Conservation (phyloP, 768 basidiomycete genomes). For the Tylopilus rubrobrunneus region DNA sequence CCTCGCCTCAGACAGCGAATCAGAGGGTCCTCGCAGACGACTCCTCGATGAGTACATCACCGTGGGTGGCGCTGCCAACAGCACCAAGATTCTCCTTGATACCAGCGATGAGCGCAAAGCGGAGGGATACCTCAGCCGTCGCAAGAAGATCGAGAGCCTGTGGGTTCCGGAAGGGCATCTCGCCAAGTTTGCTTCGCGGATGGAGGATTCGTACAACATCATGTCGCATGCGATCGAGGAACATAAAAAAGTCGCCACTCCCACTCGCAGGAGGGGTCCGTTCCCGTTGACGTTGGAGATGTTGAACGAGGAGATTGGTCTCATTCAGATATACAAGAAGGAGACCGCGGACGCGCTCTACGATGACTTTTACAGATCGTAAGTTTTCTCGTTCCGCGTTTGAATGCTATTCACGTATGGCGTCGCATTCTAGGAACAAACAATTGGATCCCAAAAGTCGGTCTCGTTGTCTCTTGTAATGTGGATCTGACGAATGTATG, state of each 20-base stretch:
- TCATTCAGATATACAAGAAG: slow-evolving; percentile 21
- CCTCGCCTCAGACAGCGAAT: slow-evolving; percentile 23
- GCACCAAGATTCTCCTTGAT: slow-evolving; percentile 23
- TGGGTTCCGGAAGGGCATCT: slow-evolving; percentile 18
- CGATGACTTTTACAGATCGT: slow-evolving; percentile 21
- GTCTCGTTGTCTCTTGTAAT: neutral
- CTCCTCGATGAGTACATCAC: slow-evolving; percentile 28
- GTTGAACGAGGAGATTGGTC: slow-evolving; percentile 21
- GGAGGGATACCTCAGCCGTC: slow-evolving; percentile 20
- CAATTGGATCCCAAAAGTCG: slow-evolving; percentile 23
- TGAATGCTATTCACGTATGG: neutral
- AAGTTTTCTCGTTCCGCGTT: neutral
- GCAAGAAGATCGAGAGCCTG: slow-evolving; percentile 17
- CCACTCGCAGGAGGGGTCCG: slow-evolving; percentile 9
- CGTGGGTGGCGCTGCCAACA: slow-evolving; percentile 24
- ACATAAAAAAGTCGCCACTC: slow-evolving; percentile 14
- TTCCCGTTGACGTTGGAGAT: slow-evolving; percentile 23
- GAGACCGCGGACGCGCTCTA: slow-evolving; percentile 13
- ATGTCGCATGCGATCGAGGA: slow-evolving; percentile 23
- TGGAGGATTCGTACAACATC: slow-evolving; percentile 14
- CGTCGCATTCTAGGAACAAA: slow-evolving; percentile 9
- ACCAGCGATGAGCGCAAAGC: slow-evolving; percentile 20
- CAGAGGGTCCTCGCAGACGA: slow-evolving; percentile 18
- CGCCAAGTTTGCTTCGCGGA: slow-evolving; percentile 18
- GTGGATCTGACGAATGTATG: slow-evolving; percentile 2